These are phyloP conservation scores for Ophiocordyceps camponoti-rufipedis DNA, from an alignment of 2,329 filamentous ascomycete genomes.

Conservation along the genomic window DNA sequence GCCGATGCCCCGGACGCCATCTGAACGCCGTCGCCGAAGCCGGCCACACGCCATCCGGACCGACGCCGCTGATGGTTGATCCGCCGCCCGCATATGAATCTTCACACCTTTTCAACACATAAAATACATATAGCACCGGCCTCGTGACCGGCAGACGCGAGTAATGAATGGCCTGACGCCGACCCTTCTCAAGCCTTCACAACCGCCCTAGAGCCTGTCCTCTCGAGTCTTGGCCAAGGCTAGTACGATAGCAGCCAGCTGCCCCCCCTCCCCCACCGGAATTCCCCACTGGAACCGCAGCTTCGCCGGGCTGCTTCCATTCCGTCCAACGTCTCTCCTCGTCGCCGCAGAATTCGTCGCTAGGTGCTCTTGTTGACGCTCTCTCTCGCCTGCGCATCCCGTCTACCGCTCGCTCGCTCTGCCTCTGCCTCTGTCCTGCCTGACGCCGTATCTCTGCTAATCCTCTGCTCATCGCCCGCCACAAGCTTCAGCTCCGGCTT, in stretches of 20 bases:
- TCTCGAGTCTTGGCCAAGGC: not conserved
- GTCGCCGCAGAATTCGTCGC: not conserved
- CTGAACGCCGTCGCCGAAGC: too few species aligned
- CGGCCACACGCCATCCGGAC: too few species aligned
- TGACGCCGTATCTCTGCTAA: too few species aligned
- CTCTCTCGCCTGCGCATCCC: not conserved
- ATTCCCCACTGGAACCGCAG: not conserved
- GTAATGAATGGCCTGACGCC: not conserved
- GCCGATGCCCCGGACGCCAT: too few species aligned
- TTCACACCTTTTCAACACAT: too few species aligned
- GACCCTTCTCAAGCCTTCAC: not conserved
- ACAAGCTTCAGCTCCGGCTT: not conserved
- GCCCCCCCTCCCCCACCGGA: not conserved
- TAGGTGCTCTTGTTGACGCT: not conserved
- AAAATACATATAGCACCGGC: too few species aligned
- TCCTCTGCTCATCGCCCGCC: not conserved
- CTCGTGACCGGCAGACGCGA: not conserved
- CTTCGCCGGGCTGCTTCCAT: not conserved
- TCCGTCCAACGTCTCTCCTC: not conserved
- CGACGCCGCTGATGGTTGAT: too few species aligned
- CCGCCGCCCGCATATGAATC: too few species aligned
- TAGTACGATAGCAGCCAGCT: not conserved
- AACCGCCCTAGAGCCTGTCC: too few species aligned
- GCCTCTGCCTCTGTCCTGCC: not conserved
- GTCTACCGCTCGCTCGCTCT: not conserved